Percentiles rank a stretch among this genome's conserved stretches.
Evolutionary conservation across 2,329 filamentous ascomycete genomes (phyloP).

Genomic region (Diaporthe sp.): DNA sequence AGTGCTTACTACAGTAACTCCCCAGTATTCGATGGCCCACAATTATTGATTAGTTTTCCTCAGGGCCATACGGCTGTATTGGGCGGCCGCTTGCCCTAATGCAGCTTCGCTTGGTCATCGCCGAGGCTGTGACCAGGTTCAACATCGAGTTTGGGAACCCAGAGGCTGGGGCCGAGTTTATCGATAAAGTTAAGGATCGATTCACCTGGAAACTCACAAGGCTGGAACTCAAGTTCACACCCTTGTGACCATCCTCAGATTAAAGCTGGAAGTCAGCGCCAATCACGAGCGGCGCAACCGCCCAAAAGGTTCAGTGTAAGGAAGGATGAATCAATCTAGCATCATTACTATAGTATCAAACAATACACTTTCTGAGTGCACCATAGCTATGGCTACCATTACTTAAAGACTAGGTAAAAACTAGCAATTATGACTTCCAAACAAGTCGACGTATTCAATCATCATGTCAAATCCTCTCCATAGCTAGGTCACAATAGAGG

Average conservation of each 20-base stretch:
- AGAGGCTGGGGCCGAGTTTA: background rate
- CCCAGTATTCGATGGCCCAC: too few species aligned
- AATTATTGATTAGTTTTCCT: too few species aligned
- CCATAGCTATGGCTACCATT: too few species aligned
- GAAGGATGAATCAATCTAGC: background rate
- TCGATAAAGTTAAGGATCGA: background rate
- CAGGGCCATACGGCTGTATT: background rate
- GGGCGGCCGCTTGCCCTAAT: background rate
- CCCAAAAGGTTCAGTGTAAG: too few species aligned
- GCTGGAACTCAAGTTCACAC: background rate
- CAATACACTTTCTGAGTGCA: too few species aligned
- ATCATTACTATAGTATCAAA: background rate
- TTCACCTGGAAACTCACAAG: background rate
- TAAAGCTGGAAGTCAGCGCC: background rate
- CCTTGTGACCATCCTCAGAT: background rate
- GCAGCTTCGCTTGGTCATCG: background rate
- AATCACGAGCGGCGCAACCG: too few species aligned
- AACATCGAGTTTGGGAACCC: background rate
- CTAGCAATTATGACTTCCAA: too few species aligned
- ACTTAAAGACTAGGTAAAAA: too few species aligned
- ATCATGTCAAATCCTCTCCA: too few species aligned
- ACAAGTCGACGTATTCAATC: too few species aligned
- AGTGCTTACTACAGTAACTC: background rate
- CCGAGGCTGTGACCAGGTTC: background rate
- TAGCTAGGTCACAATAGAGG: too few species aligned